phyloP scores from a whole-genome alignment of 371 early-diverging fungal species.

The Mucor saturninus region DNA sequence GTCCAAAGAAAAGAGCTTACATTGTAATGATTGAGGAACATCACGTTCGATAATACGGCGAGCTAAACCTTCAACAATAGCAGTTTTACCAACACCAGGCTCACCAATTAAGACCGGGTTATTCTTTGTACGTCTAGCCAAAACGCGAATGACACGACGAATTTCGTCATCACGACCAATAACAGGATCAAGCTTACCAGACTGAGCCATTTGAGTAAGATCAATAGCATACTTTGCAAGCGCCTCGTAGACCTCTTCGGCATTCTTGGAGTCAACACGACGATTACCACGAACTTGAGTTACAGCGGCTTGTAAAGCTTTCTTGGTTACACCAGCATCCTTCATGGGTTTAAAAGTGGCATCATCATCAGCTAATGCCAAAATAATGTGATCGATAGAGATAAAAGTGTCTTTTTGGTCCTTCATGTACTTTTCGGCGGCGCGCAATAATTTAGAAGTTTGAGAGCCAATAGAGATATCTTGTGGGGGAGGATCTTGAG shows the following conservation, averaged over 20 bases:
- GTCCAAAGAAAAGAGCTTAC: conserved; percentile 92
- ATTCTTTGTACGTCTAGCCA: conserved; percentile 87
- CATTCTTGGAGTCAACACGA: conserved; percentile 82
- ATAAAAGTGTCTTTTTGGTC: conserved; percentile 86
- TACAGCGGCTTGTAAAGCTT: conserved; percentile 78
- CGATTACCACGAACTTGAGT: conserved; percentile 84
- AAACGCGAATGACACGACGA: conserved; percentile 80
- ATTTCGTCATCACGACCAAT: conserved; percentile 92
- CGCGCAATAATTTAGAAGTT: conserved; percentile 65
- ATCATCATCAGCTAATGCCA: conserved; percentile 76
- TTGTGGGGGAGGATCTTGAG: conserved; percentile 87
- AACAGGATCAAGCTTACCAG: conserved; percentile 84
- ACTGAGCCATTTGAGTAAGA: conserved; percentile 77
- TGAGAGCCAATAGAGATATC: conserved; percentile 70
- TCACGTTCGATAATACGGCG: conserved; percentile 95
- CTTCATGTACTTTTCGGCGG: conserved; percentile 79
- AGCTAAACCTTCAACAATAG: conserved; percentile 96
- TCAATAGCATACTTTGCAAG: conserved; percentile 95
- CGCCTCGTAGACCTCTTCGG: conserved; percentile 86
- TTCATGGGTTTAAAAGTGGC: conserved; percentile 66
- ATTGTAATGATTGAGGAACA: conserved; percentile 88
- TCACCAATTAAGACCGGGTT: conserved; percentile 88
- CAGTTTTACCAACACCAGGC: conserved; percentile 96
- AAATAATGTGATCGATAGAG: conserved; percentile 86
- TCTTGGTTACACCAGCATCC: conserved; percentile 73